Conservation (phyloP, 2,329 filamentous ascomycete species). For the Verruconis gallopava region DNA sequence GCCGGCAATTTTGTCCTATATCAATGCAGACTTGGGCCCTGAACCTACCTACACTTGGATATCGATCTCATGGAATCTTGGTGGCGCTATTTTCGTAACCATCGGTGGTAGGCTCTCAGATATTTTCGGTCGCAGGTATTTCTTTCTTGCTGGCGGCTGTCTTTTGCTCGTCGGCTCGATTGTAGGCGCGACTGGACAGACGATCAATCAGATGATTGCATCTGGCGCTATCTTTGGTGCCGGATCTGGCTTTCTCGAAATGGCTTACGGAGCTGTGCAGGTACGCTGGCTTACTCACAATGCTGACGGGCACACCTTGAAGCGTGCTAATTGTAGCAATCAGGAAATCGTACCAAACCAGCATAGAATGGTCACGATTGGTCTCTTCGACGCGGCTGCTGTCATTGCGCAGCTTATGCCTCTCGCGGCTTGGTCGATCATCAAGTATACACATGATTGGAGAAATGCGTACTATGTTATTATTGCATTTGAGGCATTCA, state of each 20-base stretch:
- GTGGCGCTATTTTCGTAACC: constrained; percentile 21
- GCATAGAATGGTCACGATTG: constrained; percentile 23
- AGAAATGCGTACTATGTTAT: constrained; percentile 20
- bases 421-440: constrained; percentile 20
- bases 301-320: no score
- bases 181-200: constrained; percentile 27
- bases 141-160: constrained; percentile 22
- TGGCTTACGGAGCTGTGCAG: constrained; percentile 22
- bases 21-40: constrained; percentile 22
- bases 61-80: constrained; percentile 22
- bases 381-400: constrained; percentile 22
- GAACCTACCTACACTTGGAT: constrained; percentile 22
- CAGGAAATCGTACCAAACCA: constrained; percentile 20
- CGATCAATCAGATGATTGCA: constrained; percentile 29
- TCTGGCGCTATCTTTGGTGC: constrained; percentile 29
- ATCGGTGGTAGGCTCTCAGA: constrained; percentile 24
- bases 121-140: constrained; percentile 25
- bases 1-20: constrained; percentile 19
- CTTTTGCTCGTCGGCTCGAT: constrained; percentile 25
- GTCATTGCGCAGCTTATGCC: constrained; percentile 23
- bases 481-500: constrained; percentile 19
- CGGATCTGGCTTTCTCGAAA: constrained; percentile 29
- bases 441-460: constrained; percentile 15
- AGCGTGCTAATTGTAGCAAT: not conserved
- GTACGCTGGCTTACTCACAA: no score